Percentiles rank a stretch among this genome's conserved stretches.
phyloP scores from a whole-genome alignment of 768 basidiomycete species.

The Agaricus blazei region DNA sequence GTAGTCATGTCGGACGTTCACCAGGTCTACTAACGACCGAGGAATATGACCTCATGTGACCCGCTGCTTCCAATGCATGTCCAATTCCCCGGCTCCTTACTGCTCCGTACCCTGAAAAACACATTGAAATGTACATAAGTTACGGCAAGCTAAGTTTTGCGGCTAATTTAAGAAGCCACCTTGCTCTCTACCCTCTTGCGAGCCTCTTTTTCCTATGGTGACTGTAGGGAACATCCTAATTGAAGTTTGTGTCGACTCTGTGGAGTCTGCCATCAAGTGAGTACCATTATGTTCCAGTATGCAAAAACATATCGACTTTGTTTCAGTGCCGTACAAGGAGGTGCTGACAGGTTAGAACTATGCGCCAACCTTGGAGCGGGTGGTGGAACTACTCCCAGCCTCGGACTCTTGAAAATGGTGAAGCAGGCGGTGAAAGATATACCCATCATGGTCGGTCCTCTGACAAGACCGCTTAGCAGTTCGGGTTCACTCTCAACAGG shows the following conservation, averaged over 20 bases:
- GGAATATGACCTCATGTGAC: constrained; percentile 2
- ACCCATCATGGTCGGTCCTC: constrained; percentile 59
- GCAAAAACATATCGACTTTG: constrained; percentile 7
- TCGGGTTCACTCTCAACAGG: constrained; percentile 33
- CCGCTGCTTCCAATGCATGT: neutral
- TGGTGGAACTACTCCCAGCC: constrained; percentile 78
- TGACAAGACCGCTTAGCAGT: neutral
- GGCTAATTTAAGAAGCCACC: neutral
- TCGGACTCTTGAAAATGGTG: constrained; percentile 66
- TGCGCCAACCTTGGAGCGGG: constrained; percentile 67
- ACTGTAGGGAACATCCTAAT: constrained; percentile 13
- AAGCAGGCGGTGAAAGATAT: constrained; percentile 40
- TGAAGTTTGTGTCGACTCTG: constrained; percentile 23
- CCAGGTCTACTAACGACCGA: neutral
- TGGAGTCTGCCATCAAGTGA: constrained; percentile 21
- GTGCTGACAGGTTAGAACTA: constrained; percentile 73
- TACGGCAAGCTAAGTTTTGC: too few species aligned
- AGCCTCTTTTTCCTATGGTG: constrained; percentile 1
- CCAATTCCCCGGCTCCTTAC: too few species aligned
- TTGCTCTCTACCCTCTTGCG: neutral
- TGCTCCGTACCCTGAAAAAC: too few species aligned
- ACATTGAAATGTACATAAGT: too few species aligned
- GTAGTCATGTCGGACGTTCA: constrained; percentile 1
- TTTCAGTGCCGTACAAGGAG: constrained; percentile 61
- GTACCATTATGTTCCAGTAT: neutral